Evolutionary conservation across 2,329 filamentous ascomycete species (phyloP).

Genomic region (Fusarium sp.): DNA sequence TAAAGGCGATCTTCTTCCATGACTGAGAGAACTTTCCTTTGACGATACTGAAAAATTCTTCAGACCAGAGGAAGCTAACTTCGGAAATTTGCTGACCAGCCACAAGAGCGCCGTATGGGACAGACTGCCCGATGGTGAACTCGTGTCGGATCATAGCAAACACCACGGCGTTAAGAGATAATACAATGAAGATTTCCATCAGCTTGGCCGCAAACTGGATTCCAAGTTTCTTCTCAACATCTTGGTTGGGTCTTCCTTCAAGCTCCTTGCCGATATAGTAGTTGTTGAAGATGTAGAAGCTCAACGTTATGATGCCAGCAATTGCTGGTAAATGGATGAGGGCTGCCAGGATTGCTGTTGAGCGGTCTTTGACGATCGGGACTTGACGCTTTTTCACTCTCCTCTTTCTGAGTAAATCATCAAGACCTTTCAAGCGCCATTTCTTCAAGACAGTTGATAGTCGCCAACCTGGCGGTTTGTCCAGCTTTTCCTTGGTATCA

Average conservation of each 20-base stretch:
- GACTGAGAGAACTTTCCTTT: conserved; percentile 28
- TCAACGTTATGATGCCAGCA: conserved; percentile 28
- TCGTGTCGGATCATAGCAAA: conserved; percentile 37
- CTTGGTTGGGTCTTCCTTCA: conserved; percentile 28
- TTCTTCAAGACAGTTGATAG: conserved; percentile 32
- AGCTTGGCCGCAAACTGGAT: conserved; percentile 38
- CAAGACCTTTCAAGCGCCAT: conserved; percentile 29
- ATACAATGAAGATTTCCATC: conserved; percentile 39
- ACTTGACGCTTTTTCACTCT: conserved; percentile 6
- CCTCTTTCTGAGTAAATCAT: conserved; percentile 12
- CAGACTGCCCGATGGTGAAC: conserved; percentile 31
- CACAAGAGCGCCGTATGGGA: conserved; percentile 36
- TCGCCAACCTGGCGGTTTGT: conserved; percentile 21
- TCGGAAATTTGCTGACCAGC: conserved; percentile 38
- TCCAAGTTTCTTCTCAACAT: conserved; percentile 36
- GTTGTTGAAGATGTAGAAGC: conserved; percentile 41
- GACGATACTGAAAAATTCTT: conserved; percentile 35
- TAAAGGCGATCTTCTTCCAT: conserved; percentile 37
- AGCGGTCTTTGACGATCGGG: conserved; percentile 35
- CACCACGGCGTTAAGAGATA: conserved; percentile 32
- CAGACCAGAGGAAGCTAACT: conserved; percentile 39
- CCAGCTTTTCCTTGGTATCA: neutral
- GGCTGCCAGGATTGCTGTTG: conserved; percentile 26
- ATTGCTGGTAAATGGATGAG: conserved; percentile 35
- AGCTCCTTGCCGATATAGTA: conserved; percentile 42